Conservation (phyloP, 176 grass and related monocot genomes). For the Oryza rufipogon region DNA sequence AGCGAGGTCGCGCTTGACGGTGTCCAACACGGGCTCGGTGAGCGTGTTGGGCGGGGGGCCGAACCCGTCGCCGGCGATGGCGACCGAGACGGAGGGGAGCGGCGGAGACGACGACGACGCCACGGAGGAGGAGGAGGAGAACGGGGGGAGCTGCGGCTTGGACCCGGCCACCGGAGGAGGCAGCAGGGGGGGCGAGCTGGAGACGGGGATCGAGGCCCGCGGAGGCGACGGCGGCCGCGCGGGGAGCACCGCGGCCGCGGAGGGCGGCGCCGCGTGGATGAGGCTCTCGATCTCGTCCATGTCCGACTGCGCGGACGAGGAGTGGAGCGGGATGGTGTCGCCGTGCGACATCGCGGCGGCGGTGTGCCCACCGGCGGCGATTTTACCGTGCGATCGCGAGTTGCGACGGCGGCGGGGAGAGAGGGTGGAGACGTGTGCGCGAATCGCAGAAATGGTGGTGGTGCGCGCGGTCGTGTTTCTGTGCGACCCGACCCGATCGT, state of each 20-base stretch:
- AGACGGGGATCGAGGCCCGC: conserved; percentile 74
- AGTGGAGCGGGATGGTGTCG: conserved; percentile 76
- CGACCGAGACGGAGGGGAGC: conserved; percentile 25
- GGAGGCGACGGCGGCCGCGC: conserved; percentile 59
- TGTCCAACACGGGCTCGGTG: conserved; percentile 93
- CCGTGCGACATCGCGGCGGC: conserved; percentile 55
- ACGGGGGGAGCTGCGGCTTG: conserved; percentile 31
- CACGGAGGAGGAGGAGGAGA: conserved; percentile 3
- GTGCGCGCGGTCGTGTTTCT: no score
- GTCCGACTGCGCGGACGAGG: conserved; percentile 81
- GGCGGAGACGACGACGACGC: neutral
- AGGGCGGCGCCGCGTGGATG: conserved; percentile 47
- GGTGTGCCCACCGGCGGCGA: neutral
- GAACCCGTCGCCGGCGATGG: conserved; percentile 56
- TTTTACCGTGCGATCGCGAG: neutral
- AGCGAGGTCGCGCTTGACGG: conserved; percentile 81
- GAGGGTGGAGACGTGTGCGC: neutral
- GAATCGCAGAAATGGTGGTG: neutral
- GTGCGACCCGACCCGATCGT: no score
- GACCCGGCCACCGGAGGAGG: conserved; percentile 7
- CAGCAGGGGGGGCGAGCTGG: neutral
- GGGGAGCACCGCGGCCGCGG: conserved; percentile 48
- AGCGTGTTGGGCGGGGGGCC: conserved; percentile 63
- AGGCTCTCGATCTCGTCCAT: conserved; percentile 95
- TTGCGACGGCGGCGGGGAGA: neutral